These are phyloP conservation scores for Neostapfia colusana DNA, from an alignment of 176 grass and related monocot genomes.

Conservation along the genomic window DNA sequence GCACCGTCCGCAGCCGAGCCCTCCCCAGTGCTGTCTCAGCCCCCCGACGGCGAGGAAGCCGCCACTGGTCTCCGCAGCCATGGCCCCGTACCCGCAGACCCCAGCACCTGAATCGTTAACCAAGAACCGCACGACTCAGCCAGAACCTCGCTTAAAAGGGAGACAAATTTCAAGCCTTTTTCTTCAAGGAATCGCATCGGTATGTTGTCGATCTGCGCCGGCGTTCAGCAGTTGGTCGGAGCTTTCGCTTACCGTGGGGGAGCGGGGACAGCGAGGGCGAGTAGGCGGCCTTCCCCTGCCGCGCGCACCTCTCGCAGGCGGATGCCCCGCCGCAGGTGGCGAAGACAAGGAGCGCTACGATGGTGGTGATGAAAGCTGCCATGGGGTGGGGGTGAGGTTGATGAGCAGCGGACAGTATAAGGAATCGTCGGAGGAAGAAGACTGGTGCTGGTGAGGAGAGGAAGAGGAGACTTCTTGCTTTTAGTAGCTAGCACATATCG, in stretches of 20 bases:
- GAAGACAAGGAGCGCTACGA: slow-evolving; percentile 10
- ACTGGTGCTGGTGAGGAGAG: too few species aligned
- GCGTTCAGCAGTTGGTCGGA: too few species aligned
- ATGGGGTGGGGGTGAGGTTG: slow-evolving; percentile 19
- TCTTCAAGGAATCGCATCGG: neutral
- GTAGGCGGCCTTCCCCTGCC: slow-evolving; percentile 49
- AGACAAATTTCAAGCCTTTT: neutral
- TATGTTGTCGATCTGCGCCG: neutral
- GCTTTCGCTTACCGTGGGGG: neutral
- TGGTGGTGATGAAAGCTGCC: neutral
- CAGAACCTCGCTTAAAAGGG: neutral
- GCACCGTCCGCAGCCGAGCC: slow-evolving; percentile 66
- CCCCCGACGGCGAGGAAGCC: slow-evolving; percentile 68
- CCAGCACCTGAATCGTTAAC: slow-evolving; percentile 28
- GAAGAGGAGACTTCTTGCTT: too few species aligned
- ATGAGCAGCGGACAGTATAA: neutral
- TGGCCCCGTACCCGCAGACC: slow-evolving; percentile 63
- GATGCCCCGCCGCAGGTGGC: neutral
- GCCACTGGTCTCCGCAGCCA: slow-evolving; percentile 61
- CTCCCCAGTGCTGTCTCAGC: slow-evolving; percentile 50
- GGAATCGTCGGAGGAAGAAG: neutral
- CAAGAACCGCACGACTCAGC: neutral
- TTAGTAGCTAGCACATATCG: slow-evolving; percentile 27
- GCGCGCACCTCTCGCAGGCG: slow-evolving; percentile 46
- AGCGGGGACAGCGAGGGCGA: slow-evolving; percentile 37